These are phyloP conservation scores for Dendrobium huoshanense DNA, from an alignment of 106 monocot species.

Conservation along the genomic window DNA sequence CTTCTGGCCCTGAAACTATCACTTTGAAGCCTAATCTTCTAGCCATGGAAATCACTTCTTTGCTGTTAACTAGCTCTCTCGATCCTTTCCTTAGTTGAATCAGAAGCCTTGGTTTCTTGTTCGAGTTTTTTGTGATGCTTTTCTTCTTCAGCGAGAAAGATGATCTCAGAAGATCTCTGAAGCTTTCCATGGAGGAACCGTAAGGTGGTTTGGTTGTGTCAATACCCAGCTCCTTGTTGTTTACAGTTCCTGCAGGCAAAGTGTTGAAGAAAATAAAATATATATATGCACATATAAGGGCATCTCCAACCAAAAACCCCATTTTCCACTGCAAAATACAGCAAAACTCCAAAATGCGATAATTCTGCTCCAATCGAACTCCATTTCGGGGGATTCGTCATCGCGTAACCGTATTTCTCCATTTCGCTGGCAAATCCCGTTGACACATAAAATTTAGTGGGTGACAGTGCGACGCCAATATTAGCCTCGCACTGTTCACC, in stretches of 20 bases:
- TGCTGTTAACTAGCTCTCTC: not conserved
- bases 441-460: too few relatives aligned
- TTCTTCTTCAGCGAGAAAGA: conserved; percentile 17
- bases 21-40: conserved; percentile 2
- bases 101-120: conserved; percentile 8
- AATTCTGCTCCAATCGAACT: too few relatives aligned
- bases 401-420: too few relatives aligned
- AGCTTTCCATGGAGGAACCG: conserved; percentile 16
- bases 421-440: too few relatives aligned
- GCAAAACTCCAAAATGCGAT: too few relatives aligned
- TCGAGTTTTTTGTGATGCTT: not conserved
- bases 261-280: too few relatives aligned
- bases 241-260: not conserved
- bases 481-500: too few relatives aligned
- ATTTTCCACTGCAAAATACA: too few relatives aligned
- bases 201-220: conserved; percentile 15
- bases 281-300: too few relatives aligned
- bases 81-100: conserved; percentile 9
- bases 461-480: too few relatives aligned
- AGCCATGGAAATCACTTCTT: conserved; percentile 5
- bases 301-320: too few relatives aligned
- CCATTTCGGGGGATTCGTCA: too few relatives aligned
- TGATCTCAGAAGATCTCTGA: conserved; percentile 15
- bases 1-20: conserved; percentile 9
- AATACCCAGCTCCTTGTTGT: conserved; percentile 21